Base-by-base conservation (phyloP, 768 basidiomycete genomes). In the Cystobasidium onofrii region DNA sequence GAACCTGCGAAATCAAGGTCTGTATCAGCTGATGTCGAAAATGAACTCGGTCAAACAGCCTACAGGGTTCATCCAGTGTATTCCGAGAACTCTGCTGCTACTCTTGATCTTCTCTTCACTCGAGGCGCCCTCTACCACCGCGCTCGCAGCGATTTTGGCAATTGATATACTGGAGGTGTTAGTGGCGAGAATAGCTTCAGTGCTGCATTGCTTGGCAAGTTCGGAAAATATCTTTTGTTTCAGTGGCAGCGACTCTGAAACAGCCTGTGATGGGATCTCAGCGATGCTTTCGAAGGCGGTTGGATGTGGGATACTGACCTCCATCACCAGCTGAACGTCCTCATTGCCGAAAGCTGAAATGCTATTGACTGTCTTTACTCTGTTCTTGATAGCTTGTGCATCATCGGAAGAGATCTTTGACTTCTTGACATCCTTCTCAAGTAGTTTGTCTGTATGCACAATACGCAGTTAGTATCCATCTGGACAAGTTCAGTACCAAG, bases 91-190 rank as follows among this genome's bases (percentile, higher is more conserved):
- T 1, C 92, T 6, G 17, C 46, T 27, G 15, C 62, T 44, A 54
- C 75, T 34, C 12, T 27, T 25, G 55, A 43, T 12, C 25, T 15
- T 86, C 73, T 80, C 85, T 86, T 7, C 89, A 85, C n/a, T 29
- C 15, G 50, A 55, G 6, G 69, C 29, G 3, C 87, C 87, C 64
- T 84, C 81, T 0, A 87, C 86, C 23, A 92, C 81, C 9, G 89
- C 88, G 34, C 90, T 83, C 7, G 89, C 89, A 0, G 94, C 93
- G 65, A 97, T 91, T 83, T 94, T 94, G 25, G 93, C 93, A 55
- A 98, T 88, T 76, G 90, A 91, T 76, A 97, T 97, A 12, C 90
- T 92, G 72, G 91, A 93, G 1, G 94, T 98, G 79, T 98, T 97
- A 52, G 88, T 87, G 0, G 93, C 94, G 25, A 98, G 84, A 63